phyloP scores from a whole-genome alignment of 2,329 filamentous ascomycete species.

The Pyrenophora teres region DNA sequence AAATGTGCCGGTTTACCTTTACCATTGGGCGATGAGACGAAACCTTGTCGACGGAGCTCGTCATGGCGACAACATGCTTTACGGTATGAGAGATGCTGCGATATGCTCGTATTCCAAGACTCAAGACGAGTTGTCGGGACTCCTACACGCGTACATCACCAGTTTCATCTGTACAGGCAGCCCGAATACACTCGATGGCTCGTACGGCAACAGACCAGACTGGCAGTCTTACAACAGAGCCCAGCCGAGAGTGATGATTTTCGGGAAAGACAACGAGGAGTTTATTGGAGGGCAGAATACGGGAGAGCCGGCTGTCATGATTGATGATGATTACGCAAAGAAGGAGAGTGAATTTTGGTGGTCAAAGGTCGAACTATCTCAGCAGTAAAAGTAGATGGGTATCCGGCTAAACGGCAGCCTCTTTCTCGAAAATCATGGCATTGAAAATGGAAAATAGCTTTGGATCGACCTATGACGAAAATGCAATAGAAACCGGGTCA shows the following conservation, averaged over 20 bases:
- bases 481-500: too few relatives aligned
- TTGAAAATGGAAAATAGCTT: too few relatives aligned
- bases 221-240: constrained; percentile 28
- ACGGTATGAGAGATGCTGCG: constrained; percentile 35
- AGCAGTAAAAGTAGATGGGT: constrained; percentile 30
- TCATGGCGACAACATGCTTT: constrained; percentile 44
- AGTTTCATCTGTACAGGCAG: constrained; percentile 41
- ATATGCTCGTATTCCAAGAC: constrained; percentile 29
- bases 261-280: constrained; percentile 66
- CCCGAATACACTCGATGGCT: constrained; percentile 32
- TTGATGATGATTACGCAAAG: constrained; percentile 52
- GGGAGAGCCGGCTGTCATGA: constrained; percentile 46
- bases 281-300: constrained; percentile 36
- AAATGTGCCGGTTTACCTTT: constrained; percentile 57
- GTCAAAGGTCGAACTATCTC: constrained; percentile 48
- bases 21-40: constrained; percentile 63
- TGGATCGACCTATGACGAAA: too few relatives aligned
- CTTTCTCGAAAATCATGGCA: background rate
- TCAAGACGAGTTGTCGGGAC: constrained; percentile 36
- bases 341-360: constrained; percentile 66
- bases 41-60: constrained; percentile 39
- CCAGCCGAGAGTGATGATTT: constrained; percentile 51
- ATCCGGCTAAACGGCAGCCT: background rate
- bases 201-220: constrained; percentile 9
- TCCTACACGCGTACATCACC: constrained; percentile 38